Evolutionary conservation across 805 yeast genomes (phyloP), one percentile per base, ranked within the genome.

Genomic region (Babjeviella inositovora): DNA sequence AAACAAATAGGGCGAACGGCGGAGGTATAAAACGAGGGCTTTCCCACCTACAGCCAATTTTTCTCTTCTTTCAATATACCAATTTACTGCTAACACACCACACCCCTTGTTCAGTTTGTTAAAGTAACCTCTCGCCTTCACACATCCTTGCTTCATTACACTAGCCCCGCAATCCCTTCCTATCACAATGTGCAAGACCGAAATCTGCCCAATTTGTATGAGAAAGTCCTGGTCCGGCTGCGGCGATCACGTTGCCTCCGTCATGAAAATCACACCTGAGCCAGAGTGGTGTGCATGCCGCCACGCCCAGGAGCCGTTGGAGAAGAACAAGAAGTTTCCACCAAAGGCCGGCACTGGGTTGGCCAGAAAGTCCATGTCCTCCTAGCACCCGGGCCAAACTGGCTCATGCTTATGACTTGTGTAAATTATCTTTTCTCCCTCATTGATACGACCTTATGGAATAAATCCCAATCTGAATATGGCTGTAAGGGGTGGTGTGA

Each of bases 341-440:
- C 77, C 77, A 26, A 56, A 40, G 35, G 74, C 76, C 2, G 69
- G 73, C n/a, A 64, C 73, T 9, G 77, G 77, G 1, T 55, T 57
- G 26, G 63, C 66, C 12, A 46, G 54, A 44, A 41, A 36, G 23
- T 42, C 45, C 8, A 31, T 43, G 12, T 38, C 43, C 7, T 38
- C 43, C 28, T 14, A 33, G 26, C 17, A 31, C 26, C 11, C 29
- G 23, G 11, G 25, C 20, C 15, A 32, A 25, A 8, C 13, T 19
- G 16, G 23, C 19, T 19, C 19, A 18, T 27, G 21, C 17, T 23
- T 15, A 12, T 10, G 23, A 13, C 16, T 21, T 13, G 18, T 15
- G 6, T 13, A 21, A 8, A 19, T 13, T 8, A 19, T 10, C n/a
- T 7, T 19, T 10, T 10, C 8, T n/a, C n/a, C n/a, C n/a, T n/a